A percentile compares a stretch with the other conserved stretches of the same genome.
Evolutionary conservation across 2,329 filamentous ascomycete genomes (phyloP).

Genomic region (Aspergillus udagawae): DNA sequence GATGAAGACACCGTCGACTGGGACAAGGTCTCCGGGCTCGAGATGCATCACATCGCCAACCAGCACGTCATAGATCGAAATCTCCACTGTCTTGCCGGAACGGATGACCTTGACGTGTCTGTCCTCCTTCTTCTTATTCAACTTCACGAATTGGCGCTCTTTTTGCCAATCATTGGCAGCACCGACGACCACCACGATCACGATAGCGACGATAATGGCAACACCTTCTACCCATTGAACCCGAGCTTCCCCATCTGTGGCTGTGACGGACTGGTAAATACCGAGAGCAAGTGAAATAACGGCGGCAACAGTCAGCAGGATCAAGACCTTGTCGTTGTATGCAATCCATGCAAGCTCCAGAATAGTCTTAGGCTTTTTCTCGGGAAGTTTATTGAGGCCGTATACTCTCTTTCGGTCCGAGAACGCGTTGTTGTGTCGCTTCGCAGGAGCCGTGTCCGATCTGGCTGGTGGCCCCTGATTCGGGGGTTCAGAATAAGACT

Average conservation of each 20-base stretch:
- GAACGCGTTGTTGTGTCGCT: constrained; percentile 41
- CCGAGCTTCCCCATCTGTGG: constrained; percentile 49
- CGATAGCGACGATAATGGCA: constrained; percentile 71
- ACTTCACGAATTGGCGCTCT: constrained; percentile 73
- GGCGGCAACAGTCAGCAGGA: constrained; percentile 66
- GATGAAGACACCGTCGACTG: constrained; percentile 68
- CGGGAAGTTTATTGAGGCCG: constrained; percentile 64
- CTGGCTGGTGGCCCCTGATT: constrained; percentile 1
- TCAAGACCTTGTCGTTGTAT: constrained; percentile 76
- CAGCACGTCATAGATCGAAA: constrained; percentile 66
- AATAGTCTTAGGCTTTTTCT: constrained; percentile 66
- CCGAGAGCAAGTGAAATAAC: constrained; percentile 71
- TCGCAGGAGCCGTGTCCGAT: constrained; percentile 13
- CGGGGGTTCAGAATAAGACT: constrained; percentile 22
- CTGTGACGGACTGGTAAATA: constrained; percentile 66
- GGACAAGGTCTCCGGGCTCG: constrained; percentile 69
- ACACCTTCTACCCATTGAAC: constrained; percentile 81
- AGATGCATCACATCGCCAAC: constrained; percentile 71
- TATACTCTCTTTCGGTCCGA: constrained; percentile 66
- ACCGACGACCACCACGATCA: constrained; percentile 71
- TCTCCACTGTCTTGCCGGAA: constrained; percentile 66
- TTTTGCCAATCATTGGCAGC: constrained; percentile 82
- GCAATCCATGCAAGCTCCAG: constrained; percentile 71
- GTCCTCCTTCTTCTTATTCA: constrained; percentile 77
- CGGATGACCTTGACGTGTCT: constrained; percentile 69